Conservation (phyloP, 768 basidiomycete species). For the Plicaturopsis crispa region DNA sequence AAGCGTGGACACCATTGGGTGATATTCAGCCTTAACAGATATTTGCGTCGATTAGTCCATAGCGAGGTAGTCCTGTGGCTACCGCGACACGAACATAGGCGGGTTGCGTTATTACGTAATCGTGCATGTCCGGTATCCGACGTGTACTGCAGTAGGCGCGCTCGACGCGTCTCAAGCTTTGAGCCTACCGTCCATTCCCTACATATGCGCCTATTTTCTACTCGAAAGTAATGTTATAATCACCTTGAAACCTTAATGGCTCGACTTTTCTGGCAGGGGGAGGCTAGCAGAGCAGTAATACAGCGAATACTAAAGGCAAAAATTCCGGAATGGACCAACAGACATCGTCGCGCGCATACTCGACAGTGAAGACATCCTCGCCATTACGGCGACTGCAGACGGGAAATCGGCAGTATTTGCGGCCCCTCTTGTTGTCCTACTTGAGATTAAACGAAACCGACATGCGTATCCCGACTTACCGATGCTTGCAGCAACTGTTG, state of each 20-base stretch:
- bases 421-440: slow-evolving; percentile 6
- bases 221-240: neutral
- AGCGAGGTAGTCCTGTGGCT: neutral
- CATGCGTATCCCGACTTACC: slow-evolving; percentile 1
- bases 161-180: too few relatives aligned
- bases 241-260: neutral
- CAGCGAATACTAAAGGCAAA: slow-evolving; percentile 3
- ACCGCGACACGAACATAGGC: neutral
- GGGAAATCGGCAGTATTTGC: slow-evolving; percentile 8
- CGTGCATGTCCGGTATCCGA: neutral
- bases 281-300: neutral
- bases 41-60: too few relatives aligned
- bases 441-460: slow-evolving; percentile 4
- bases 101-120: neutral
- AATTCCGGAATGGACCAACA: slow-evolving; percentile 5
- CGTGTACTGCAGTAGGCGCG: neutral
- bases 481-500: slow-evolving; percentile 4
- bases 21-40: too few relatives aligned
- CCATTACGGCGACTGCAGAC: slow-evolving; percentile 4
- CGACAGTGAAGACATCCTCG: slow-evolving; percentile 6
- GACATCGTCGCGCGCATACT: slow-evolving; percentile 6
- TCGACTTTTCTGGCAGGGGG: neutral
- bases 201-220: neutral
- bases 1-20: too few relatives aligned
- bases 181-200: too few relatives aligned